Conservation (phyloP, 129 eudicot species). For the Mikania micrantha region DNA sequence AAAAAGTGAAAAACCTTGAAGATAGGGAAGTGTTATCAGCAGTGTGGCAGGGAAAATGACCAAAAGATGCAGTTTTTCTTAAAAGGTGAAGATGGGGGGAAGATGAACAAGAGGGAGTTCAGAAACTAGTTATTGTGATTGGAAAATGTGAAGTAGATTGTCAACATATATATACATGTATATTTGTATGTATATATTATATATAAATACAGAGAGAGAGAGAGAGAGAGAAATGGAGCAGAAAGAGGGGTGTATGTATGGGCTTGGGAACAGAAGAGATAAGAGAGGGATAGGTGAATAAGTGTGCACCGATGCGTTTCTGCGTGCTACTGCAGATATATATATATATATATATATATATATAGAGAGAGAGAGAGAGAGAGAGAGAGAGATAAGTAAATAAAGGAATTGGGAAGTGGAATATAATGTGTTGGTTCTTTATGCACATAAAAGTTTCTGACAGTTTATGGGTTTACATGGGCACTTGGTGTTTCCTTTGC, state of each 20-base stretch:
- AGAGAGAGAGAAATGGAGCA: slow-evolving; percentile 13
- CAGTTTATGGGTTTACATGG: slow-evolving; percentile 61
- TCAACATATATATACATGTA: neutral
- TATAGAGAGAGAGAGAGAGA: neutral
- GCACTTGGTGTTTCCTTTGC: slow-evolving; percentile 45
- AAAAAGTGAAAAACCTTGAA: slow-evolving; percentile 8
- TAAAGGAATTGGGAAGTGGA: slow-evolving; percentile 55
- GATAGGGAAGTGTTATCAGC: slow-evolving; percentile 13
- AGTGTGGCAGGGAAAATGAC: slow-evolving; percentile 18
- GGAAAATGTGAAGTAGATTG: slow-evolving; percentile 34
- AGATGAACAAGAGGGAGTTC: slow-evolving; percentile 32
- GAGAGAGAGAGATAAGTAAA: slow-evolving; percentile 15
- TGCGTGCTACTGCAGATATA: slow-evolving; percentile 32
- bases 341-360: neutral
- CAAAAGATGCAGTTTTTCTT: slow-evolving; percentile 1
- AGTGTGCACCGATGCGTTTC: slow-evolving; percentile 39
- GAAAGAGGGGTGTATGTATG: slow-evolving; percentile 49
- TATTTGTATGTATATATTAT: neutral
- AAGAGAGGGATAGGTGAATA: slow-evolving; percentile 45
- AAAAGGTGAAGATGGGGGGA: slow-evolving; percentile 26
- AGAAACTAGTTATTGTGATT: slow-evolving; percentile 33
- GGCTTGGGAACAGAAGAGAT: slow-evolving; percentile 94
- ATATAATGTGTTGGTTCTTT: slow-evolving; percentile 31
- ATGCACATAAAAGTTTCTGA: slow-evolving; percentile 40
- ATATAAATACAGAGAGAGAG: neutral